These are phyloP conservation scores for Mortierella hygrophila DNA, from an alignment of 192 early-diverging fungal species.

Conservation along the genomic window DNA sequence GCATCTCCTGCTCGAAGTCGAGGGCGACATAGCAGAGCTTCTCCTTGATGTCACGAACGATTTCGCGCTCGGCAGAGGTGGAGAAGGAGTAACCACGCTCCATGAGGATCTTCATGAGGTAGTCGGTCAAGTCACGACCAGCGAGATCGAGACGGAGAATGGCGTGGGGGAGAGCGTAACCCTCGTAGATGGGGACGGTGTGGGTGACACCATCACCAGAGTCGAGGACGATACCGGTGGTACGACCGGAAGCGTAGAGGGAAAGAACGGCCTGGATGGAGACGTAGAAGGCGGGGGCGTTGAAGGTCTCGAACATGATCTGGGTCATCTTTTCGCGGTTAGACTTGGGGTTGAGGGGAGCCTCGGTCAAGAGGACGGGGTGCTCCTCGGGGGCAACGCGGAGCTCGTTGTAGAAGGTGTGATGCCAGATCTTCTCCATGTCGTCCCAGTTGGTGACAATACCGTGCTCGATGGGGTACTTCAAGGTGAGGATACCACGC, in stretches of 20 bases:
- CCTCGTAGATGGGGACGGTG: conserved; percentile 98
- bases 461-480: conserved; percentile 93
- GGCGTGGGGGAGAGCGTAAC: conserved; percentile 95
- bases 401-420: conserved; percentile 98
- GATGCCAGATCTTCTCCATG: conserved; percentile 98
- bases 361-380: conserved; percentile 97
- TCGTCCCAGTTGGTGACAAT: conserved; percentile 95
- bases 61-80: conserved; percentile 97
- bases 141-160: conserved; percentile 97
- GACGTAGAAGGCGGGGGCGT: conserved; percentile 97
- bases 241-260: conserved; percentile 96
- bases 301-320: conserved; percentile 99
- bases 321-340: conserved; percentile 99
- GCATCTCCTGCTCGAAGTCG: conserved; percentile 98
- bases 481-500: conserved; percentile 89
- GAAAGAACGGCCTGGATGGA: conserved; percentile 96
- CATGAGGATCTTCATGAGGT: conserved; percentile 93
- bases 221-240: conserved; percentile 98
- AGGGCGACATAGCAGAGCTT: conserved; percentile 98
- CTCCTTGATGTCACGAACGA: conserved; percentile 99
- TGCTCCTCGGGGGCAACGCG: conserved; percentile 98
- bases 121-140: conserved; percentile 96
- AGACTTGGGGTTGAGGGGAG: conserved; percentile 97
- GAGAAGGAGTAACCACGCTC: conserved; percentile 97
- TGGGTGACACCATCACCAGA: conserved; percentile 99